Conservation (phyloP, 2,329 filamentous ascomycete genomes). For the Fusarium proliferatum region DNA sequence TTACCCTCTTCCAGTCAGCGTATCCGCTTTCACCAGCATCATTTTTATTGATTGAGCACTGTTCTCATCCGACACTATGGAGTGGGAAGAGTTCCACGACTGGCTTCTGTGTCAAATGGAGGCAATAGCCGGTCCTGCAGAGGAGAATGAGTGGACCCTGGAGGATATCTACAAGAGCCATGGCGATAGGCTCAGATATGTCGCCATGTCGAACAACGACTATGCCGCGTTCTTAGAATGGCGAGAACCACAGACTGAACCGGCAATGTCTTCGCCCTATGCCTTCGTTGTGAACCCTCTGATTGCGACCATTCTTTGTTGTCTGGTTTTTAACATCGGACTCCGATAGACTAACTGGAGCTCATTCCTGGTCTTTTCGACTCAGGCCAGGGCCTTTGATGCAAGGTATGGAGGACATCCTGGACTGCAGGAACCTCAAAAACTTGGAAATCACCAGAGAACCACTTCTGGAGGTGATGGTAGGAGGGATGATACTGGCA, state of each 20-base stretch:
- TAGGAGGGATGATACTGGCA: too few relatives aligned
- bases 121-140: rapidly evolving
- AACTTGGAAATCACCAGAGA: too few relatives aligned
- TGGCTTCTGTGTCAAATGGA: neutral
- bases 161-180: neutral
- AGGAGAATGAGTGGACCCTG: neutral
- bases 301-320: neutral
- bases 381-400: neutral
- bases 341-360: neutral
- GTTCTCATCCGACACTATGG: neutral
- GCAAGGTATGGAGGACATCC: neutral
- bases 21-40: rapidly evolving
- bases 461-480: too few relatives aligned
- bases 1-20: too few relatives aligned
- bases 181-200: neutral
- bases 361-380: neutral
- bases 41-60: neutral
- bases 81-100: neutral
- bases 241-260: neutral
- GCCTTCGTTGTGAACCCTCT: rapidly evolving
- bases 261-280: rapidly evolving
- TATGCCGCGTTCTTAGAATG: neutral
- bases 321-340: neutral
- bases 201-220: neutral
- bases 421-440: too few relatives aligned